Base-by-base conservation (phyloP, 2,329 filamentous ascomycete genomes). In the Aspergillus phoenicis region DNA sequence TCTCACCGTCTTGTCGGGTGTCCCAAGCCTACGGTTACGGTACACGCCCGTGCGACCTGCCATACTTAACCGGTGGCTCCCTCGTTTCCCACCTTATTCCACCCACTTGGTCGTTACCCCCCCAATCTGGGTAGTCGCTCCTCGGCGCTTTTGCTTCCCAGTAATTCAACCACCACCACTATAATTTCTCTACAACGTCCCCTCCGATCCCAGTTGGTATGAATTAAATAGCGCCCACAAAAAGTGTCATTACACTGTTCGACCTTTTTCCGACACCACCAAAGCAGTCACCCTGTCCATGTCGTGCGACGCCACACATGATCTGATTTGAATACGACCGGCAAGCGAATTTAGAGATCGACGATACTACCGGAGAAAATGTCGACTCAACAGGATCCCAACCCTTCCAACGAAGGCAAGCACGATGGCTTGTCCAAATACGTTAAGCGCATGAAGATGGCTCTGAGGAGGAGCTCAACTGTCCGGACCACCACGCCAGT, bases 401-500 rank as follows among this genome's bases (percentile, higher is more conserved):
- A 58, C 62, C 64, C 47, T 36, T 62, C 63, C 22, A 63, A 53
- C 10, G 67, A 70, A 51, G 67, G 65, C 24, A 73, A 68, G 63
- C 66, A 67, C 1, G 75, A 77, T 24, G 75, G 76, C 52, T 62
- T 78, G 47, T 72, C 71, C 30, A 78, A 74, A 63, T 77, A 76
- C 60, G 68, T 79, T 52, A 75, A 71, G 60, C 74, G 76, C 56
- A 75, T 78, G 71, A 76, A 70, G 58, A 77, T 72, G 4, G 73
- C 73, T 20, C 59, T 78, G 41, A 75, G 69, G 57, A 66, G 71
- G 56, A 68, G 66, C n/a, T 69, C 74, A 8, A 66, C 66, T 26
- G 67, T 71, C 10, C 76, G 72, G 59, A 11, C 59, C 11, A 11
- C 58, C 39, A 22, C 55, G 10, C 52, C 53, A 6, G 36, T 17